Conservation (phyloP, 208 protist species). For the Leishmania tropica region DNA sequence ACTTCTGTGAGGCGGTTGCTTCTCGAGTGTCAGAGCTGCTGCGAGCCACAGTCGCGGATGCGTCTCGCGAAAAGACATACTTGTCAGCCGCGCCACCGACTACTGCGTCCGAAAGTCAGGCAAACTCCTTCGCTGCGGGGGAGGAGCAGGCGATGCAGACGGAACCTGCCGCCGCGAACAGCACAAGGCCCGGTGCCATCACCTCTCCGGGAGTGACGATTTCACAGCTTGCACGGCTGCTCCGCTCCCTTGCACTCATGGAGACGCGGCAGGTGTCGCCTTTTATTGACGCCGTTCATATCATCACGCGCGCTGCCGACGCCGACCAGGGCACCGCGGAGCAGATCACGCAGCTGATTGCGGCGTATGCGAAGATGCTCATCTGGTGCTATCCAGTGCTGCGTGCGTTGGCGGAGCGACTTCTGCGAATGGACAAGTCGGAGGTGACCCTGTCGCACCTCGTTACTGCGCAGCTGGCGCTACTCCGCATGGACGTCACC, state of each 20-base stretch:
- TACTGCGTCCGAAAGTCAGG: not conserved
- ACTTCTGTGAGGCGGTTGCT: constrained; percentile 63
- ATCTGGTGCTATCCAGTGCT: constrained; percentile 77
- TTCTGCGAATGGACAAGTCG: constrained; percentile 10
- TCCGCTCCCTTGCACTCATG: constrained; percentile 65
- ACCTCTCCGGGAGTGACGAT: constrained; percentile 27
- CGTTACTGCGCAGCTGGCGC: constrained; percentile 58
- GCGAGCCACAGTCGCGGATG: not conserved
- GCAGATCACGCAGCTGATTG: constrained; percentile 47
- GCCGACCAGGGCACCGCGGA: constrained; percentile 30
- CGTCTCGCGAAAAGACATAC: constrained; percentile 1
- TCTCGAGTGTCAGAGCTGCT: constrained; percentile 43
- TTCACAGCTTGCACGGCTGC: constrained; percentile 41
- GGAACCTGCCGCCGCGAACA: not conserved
- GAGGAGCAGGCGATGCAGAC: no score
- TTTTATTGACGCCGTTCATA: constrained; percentile 64
- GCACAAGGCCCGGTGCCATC: not conserved
- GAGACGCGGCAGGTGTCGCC: constrained; percentile 51
- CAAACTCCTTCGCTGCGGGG: not conserved
- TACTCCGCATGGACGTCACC: constrained; percentile 73
- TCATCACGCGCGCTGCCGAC: constrained; percentile 33
- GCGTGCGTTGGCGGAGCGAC: constrained; percentile 57
- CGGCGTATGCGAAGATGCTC: constrained; percentile 75
- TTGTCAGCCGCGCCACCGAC: not conserved
- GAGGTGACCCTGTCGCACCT: constrained; percentile 49